Percentiles rank a stretch among this genome's conserved stretches.
Evolutionary conservation across 192 early-diverging fungal genomes (phyloP).

Genomic region (Mortierella claussenii): DNA sequence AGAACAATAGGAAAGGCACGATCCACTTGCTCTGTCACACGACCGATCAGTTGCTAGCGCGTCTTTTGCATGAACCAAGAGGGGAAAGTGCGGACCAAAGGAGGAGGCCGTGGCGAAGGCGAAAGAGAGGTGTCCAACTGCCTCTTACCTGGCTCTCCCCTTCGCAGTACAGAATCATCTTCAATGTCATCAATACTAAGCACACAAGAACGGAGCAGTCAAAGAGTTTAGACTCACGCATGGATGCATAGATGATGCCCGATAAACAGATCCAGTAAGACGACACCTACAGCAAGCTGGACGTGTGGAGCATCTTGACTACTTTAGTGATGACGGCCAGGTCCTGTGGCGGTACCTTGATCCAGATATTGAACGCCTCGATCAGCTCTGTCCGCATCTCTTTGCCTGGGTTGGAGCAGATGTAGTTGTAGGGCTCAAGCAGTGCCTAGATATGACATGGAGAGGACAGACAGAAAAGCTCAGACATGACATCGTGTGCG

Average conservation of each 20-base stretch:
- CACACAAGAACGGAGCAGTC: neutral
- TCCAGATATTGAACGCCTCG: slow-evolving; percentile 91
- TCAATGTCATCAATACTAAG: slow-evolving; percentile 95
- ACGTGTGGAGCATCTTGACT: slow-evolving; percentile 95
- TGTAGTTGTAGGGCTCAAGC: slow-evolving; percentile 94
- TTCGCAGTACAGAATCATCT: slow-evolving; percentile 88
- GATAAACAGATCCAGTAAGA: too few species aligned
- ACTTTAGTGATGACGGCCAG: slow-evolving; percentile 80
- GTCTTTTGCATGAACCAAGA: too few species aligned
- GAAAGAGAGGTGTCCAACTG: slow-evolving; percentile 12
- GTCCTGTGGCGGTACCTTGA: slow-evolving; percentile 75
- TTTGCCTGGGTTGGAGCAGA: slow-evolving; percentile 89
- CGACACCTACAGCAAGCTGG: slow-evolving; percentile 85
- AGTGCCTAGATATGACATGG: slow-evolving; percentile 67
- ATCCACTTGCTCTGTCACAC: neutral
- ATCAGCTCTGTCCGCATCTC: slow-evolving; percentile 93
- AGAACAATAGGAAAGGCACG: neutral
- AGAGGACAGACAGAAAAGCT: too few species aligned
- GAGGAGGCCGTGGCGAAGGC: neutral
- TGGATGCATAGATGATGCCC: too few species aligned
- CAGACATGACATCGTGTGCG: neutral
- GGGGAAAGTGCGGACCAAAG: neutral
- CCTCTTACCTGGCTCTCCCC: slow-evolving; percentile 78
- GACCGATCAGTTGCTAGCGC: too few species aligned
- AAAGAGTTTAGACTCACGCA: too few species aligned